A percentile compares a stretch with the other conserved stretches of the same genome.
phyloP scores from a whole-genome alignment of 495 filamentous ascomycete genomes.

The Penicillium fimorum region DNA sequence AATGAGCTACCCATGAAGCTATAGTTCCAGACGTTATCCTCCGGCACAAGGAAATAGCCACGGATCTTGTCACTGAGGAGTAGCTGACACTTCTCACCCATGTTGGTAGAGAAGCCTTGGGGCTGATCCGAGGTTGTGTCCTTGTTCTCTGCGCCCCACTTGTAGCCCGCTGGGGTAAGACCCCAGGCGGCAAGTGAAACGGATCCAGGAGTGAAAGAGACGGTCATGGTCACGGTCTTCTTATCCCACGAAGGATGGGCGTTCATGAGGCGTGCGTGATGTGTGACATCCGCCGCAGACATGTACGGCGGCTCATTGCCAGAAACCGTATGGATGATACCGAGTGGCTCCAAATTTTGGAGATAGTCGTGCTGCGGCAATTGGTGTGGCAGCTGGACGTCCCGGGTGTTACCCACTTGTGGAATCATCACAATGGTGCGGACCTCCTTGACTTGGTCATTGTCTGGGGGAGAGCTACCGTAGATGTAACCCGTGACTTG shows the following conservation, averaged over 20 bases:
- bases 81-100: slow-evolving; percentile 95
- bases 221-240: slow-evolving; percentile 93
- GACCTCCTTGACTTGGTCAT: slow-evolving; percentile 95
- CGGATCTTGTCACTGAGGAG: slow-evolving; percentile 87
- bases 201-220: slow-evolving; percentile 97
- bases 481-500: slow-evolving; percentile 97
- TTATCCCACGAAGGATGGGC: slow-evolving; percentile 84
- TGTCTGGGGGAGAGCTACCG: slow-evolving; percentile 87
- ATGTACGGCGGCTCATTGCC: slow-evolving; percentile 96
- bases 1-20: slow-evolving; percentile 95
- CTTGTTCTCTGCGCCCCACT: slow-evolving; percentile 96
- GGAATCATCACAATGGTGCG: slow-evolving; percentile 95
- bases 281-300: slow-evolving; percentile 90
- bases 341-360: slow-evolving; percentile 82
- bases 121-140: slow-evolving; percentile 89
- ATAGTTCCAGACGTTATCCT: slow-evolving; percentile 93
- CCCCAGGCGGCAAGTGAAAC: slow-evolving; percentile 93
- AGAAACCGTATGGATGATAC: slow-evolving; percentile 92
- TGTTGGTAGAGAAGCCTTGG: slow-evolving; percentile 84
- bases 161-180: slow-evolving; percentile 86
- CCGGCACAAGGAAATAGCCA: slow-evolving; percentile 94
- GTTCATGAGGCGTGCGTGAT: slow-evolving; percentile 85
- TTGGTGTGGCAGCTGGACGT: slow-evolving; percentile 87
- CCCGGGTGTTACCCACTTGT: slow-evolving; percentile 90
- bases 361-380: slow-evolving; percentile 93